Base-by-base conservation (phyloP, 1,284 basidiomycete species). In the Trichosporon sp. region DNA sequence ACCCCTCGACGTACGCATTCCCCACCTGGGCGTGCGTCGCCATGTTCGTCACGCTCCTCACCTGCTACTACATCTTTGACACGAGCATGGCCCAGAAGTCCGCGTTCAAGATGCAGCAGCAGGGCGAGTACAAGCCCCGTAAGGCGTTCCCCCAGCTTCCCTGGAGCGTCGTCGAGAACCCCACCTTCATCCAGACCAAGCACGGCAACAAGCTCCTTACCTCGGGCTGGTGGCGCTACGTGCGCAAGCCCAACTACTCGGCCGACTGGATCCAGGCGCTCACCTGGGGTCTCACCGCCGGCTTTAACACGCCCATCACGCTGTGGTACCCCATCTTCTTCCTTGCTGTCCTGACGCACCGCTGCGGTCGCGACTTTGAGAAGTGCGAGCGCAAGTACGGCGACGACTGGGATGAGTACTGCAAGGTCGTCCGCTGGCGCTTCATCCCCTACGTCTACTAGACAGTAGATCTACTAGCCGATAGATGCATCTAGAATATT, bases 271-370 rank as follows among this genome's bases (percentile, higher is more conserved):
- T 88, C 43, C 94, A 94, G 88, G 89, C 91, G 75, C 87, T 96
- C 78, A 91, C 90, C 64, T 98, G 96, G 96, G 96, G 93, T 70
- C 88, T 92, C 63, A 88, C 92, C 78, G 91, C 94, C 66, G 95
- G 96, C 46, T 87, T 89, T 26, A 88, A 90, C 66, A 92, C 92
- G 5, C 87, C 91, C 65, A 98, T 99, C 80, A 95, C 95, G 0
- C 96, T 97, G 86, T 98, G 93, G 85, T 96, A 97, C 85, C 93
- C 93, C 4, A 87, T 94, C 68, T 96, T 96, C 88, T 96, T 96
- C 87, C 90, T 95, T 79, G 89, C 89, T 31, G 94, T 96, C 35
- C 89, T 98, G 69, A 87, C 92, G 35, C 95, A 97, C 80, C 90
- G 95, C 63, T 92, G 91, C 78, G 89, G 90, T 4, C 89, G 95